Base-by-base conservation (phyloP, 768 basidiomycete genomes). In the Rubroboletus pulcherrimus region DNA sequence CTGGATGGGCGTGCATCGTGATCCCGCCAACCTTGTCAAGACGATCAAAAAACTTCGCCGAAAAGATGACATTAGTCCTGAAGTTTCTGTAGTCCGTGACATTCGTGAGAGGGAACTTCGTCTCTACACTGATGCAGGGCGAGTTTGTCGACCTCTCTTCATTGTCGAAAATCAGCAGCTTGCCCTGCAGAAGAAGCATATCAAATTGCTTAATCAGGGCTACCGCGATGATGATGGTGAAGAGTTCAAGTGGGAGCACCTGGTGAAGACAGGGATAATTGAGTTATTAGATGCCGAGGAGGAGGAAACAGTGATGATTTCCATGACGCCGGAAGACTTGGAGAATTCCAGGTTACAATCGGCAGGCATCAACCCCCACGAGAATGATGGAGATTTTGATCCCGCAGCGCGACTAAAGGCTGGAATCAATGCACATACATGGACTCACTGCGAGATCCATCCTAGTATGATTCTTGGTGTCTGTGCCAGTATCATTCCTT, bases 361-460 rank as follows among this genome's bases (percentile, higher is more conserved):
- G 59, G 78, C 76, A 42, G 83, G 86, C 34, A 67, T 81, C 44
- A 81, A 85, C 49, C 76, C 82, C 29, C 76, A 78, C 40, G 75
- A 74, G n/a, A 82, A 82, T 51, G 87, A 89, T 30, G 77, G 71
- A 7, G 86, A 91, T 26, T 89, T 84, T 65, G 94, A 98, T 65
- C 88, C 92, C 9, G 87, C 95, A 17, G 89, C 89, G 37, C 83
- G 96, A 44, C 72, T 98, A 42, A 98, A 97, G 75, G 85, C 89
- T 38, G 82, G 84, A 33, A 87, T 86, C 40, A 87, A 84, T 69
- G 84, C 90, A 0, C 91, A 97, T 65, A 92, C 91, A 9, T 98
- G 91, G 89, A 99, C 96, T 10, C 96, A 99, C 71, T 98, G 97
- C 73, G 96, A 99, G 76, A 98, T 99, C 66, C 96, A 99, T 72